phyloP scores from a whole-genome alignment of 2,329 filamentous ascomycete species.

The Trichoderma citrinoviride region DNA sequence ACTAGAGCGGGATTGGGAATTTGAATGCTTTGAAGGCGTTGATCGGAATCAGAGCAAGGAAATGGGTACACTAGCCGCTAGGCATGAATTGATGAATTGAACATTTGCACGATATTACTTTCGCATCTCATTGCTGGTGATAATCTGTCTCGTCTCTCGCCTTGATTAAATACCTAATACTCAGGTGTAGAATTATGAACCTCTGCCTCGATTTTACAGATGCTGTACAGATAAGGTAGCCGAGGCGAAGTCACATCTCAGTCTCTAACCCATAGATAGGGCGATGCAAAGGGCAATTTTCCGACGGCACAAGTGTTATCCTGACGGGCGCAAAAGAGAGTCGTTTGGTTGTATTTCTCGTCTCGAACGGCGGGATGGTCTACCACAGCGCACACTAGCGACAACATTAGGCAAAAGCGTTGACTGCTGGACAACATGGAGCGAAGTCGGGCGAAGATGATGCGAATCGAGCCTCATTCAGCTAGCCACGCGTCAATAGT shows the following conservation, averaged over 20 bases:
- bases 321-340: background rate
- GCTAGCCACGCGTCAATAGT: background rate
- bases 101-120: background rate
- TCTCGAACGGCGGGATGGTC: background rate
- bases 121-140: background rate
- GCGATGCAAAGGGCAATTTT: background rate
- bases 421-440: background rate
- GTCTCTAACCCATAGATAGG: background rate
- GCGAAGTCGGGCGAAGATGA: background rate
- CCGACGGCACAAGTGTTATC: background rate
- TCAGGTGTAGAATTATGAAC: no score
- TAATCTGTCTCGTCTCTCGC: background rate
- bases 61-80: background rate
- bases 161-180: background rate
- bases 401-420: background rate
- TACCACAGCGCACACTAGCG: background rate
- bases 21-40: constrained; percentile 5
- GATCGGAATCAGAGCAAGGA: background rate
- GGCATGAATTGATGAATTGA: constrained; percentile 13
- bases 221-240: no score
- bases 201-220: background rate
- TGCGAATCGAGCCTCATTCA: background rate
- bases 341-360: background rate
- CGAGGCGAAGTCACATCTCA: no score
- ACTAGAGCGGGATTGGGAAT: constrained; percentile 17